phyloP scores from a whole-genome alignment of 768 basidiomycete genomes.

The Mrakia frigida region DNA sequence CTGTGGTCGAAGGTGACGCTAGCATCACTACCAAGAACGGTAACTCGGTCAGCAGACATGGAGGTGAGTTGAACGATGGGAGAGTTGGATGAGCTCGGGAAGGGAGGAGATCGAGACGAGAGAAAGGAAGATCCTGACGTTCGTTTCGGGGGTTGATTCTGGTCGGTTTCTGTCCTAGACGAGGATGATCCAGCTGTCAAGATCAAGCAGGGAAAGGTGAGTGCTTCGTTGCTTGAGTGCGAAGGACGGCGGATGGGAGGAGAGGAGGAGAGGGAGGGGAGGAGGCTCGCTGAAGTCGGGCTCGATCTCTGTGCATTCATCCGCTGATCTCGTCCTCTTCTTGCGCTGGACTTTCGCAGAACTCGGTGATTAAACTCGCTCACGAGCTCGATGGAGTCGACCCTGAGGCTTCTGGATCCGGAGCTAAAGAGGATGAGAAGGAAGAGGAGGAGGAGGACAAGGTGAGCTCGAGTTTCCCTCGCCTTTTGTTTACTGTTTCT shows the following conservation, averaged over 20 bases:
- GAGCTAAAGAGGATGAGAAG: not conserved
- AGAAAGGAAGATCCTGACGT: not conserved
- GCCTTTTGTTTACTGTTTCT: too few species aligned
- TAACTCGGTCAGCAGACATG: constrained; percentile 8
- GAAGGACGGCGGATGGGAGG: not conserved
- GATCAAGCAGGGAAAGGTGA: constrained; percentile 23
- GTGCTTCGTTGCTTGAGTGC: not conserved
- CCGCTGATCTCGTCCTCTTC: not conserved
- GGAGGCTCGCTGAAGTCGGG: not conserved
- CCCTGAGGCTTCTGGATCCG: not conserved
- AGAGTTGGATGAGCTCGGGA: too few species aligned
- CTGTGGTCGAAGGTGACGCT: constrained; percentile 28
- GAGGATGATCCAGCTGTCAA: constrained; percentile 27
- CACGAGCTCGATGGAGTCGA: constrained; percentile 27
- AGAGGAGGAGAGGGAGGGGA: not conserved
- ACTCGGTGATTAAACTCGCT: constrained; percentile 23
- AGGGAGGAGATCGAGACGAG: not conserved
- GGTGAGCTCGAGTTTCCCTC: not conserved
- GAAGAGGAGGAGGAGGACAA: not conserved
- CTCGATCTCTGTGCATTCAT: not conserved
- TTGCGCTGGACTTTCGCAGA: not conserved
- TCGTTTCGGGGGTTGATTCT: not conserved
- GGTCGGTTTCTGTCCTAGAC: not conserved
- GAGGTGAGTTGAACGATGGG: constrained; percentile 1
- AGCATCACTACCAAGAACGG: constrained; percentile 28